Evolutionary conservation across 805 yeast species (phyloP).

Genomic region (Sugiyamaella marilandica): DNA sequence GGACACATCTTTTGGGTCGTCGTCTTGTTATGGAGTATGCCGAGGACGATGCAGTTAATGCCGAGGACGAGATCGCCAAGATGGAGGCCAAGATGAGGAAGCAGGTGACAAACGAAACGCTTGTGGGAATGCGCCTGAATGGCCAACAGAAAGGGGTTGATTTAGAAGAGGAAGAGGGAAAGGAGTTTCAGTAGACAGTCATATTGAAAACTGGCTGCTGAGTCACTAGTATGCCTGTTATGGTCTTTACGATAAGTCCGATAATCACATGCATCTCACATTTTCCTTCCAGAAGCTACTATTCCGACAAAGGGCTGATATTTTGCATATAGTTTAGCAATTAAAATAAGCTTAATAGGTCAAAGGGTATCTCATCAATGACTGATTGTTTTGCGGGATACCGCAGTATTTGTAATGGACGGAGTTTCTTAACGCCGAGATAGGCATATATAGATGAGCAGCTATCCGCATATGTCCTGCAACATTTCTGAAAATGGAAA

Average conservation of each 20-base stretch:
- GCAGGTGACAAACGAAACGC: conserved; percentile 73
- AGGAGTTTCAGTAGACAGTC: too few relatives aligned
- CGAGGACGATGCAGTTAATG: conserved; percentile 71
- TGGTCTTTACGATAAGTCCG: too few relatives aligned
- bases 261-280: too few relatives aligned
- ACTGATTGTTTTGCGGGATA: too few relatives aligned
- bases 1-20: conserved; percentile 95
- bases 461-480: not conserved
- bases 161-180: conserved; percentile 52
- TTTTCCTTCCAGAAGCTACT: too few relatives aligned
- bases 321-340: too few relatives aligned
- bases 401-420: too few relatives aligned
- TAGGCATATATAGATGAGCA: not conserved
- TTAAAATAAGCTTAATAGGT: too few relatives aligned
- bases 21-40: conserved; percentile 92
- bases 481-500: not conserved
- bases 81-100: conserved; percentile 82
- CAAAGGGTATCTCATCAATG: too few relatives aligned
- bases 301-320: too few relatives aligned
- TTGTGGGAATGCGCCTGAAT: conserved; percentile 57
- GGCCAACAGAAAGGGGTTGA: conserved; percentile 63
- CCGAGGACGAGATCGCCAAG: conserved; percentile 83
- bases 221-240: too few relatives aligned
- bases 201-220: too few relatives aligned
- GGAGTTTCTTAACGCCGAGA: not conserved